Percentiles rank a stretch among this genome's conserved stretches.
Evolutionary conservation across 2,329 filamentous ascomycete species (phyloP).

Genomic region (Pestalotiopsis fici): DNA sequence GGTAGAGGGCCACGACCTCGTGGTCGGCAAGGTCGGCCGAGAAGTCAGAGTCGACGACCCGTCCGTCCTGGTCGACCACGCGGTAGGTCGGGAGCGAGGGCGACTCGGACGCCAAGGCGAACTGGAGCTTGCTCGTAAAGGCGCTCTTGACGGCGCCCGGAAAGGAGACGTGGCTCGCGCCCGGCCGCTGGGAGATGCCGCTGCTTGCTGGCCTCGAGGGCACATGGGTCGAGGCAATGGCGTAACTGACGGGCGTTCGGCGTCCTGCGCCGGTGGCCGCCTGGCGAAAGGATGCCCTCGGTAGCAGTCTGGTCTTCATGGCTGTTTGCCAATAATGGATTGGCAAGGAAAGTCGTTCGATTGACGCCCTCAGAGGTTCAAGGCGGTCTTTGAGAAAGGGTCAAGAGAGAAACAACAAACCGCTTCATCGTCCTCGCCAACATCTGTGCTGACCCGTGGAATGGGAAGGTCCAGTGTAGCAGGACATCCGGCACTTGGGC

Average conservation of each 20-base stretch:
- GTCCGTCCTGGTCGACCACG: constrained; percentile 85
- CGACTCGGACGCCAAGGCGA: constrained; percentile 72
- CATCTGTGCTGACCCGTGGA: not conserved
- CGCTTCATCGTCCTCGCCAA: not conserved
- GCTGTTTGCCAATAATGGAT: constrained; percentile 9
- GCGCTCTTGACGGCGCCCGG: constrained; percentile 94
- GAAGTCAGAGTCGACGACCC: constrained; percentile 74
- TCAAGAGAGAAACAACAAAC: not conserved
- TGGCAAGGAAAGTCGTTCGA: not conserved
- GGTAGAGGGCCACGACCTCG: constrained; percentile 60
- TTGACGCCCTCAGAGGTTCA: not conserved
- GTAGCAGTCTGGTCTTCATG: constrained; percentile 24
- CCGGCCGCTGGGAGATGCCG: constrained; percentile 57
- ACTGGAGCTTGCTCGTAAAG: constrained; percentile 80
- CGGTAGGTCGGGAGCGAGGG: constrained; percentile 88
- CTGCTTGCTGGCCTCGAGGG: constrained; percentile 37
- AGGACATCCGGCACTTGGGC: not conserved
- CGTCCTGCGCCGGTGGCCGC: constrained; percentile 16
- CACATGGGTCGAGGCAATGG: constrained; percentile 19
- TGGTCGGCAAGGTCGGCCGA: constrained; percentile 69
- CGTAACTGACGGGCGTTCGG: constrained; percentile 14
- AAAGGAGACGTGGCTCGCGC: constrained; percentile 67
- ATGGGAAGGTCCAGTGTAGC: not conserved
- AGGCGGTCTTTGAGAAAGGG: not conserved
- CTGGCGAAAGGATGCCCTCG: constrained; percentile 21